Percentiles rank a stretch among this genome's conserved stretches.
These are phyloP conservation scores for Clonostachys byssicola DNA, from an alignment of 2,329 filamentous ascomycete species.

Conservation along the genomic window DNA sequence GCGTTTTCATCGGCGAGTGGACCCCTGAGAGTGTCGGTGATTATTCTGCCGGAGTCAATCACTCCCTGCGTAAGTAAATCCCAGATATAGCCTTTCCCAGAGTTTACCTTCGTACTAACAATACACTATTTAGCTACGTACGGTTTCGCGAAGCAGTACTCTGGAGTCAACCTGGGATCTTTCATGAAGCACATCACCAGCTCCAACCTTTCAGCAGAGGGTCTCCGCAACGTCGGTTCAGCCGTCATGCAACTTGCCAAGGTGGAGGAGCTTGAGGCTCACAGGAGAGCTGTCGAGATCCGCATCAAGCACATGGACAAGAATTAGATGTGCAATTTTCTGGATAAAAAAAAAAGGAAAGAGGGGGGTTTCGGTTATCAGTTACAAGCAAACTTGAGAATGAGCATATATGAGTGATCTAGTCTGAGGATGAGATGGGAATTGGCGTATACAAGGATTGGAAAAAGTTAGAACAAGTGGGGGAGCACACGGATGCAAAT, in stretches of 20 bases:
- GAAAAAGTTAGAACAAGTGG: no score
- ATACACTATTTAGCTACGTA: slow-evolving; percentile 68
- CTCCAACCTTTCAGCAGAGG: slow-evolving; percentile 81
- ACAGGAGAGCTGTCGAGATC: slow-evolving; percentile 85
- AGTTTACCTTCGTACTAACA: slow-evolving; percentile 6
- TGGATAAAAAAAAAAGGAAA: not conserved
- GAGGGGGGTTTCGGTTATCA: no score
- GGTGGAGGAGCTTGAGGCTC: slow-evolving; percentile 92
- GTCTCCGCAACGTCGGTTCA: slow-evolving; percentile 76
- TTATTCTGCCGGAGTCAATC: slow-evolving; percentile 97
- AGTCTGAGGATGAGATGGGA: no score
- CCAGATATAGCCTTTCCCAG: not conserved
- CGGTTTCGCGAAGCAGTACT: slow-evolving; percentile 97
- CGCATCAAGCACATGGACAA: slow-evolving; percentile 52
- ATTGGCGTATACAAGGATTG: no score
- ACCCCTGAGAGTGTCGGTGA: slow-evolving; percentile 97
- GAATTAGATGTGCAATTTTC: slow-evolving; percentile 10
- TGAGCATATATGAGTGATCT: no score
- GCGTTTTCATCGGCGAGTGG: slow-evolving; percentile 94
- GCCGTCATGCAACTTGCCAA: slow-evolving; percentile 94
- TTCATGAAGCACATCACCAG: slow-evolving; percentile 98
- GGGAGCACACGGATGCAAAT: not conserved
- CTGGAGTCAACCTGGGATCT: slow-evolving; percentile 90
- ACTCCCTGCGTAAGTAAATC: slow-evolving; percentile 79
- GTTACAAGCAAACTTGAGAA: no score